Base-by-base conservation (phyloP, 768 basidiomycete genomes). In the Gloeostereum incarnatum region DNA sequence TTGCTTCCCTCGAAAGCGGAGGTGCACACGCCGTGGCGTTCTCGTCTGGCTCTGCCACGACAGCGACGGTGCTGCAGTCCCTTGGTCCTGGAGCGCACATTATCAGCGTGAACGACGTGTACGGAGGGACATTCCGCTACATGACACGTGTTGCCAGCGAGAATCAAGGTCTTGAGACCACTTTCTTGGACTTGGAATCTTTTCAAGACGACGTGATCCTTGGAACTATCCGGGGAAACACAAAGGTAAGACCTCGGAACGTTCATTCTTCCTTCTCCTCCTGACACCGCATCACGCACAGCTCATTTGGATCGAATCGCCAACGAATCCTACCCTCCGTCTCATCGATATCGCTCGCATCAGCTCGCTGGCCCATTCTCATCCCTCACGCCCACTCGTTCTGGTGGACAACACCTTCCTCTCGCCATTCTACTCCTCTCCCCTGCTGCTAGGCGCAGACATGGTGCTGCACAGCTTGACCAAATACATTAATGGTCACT, bases 361-460 rank as follows among this genome's bases (percentile, higher is more conserved):
- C 46, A 69, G 76, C 18, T 53, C 68, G 8, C 61, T 94, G 35
- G 79, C 80, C 2, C 73, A 67, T 39, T 63, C 74, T 0, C 78
- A 83, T 36, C 71, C 76, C 0, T 68, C 75, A 0, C 54, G 60
- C 0, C 92, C 93, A 0, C 64, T 91, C 20, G 75, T 99, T 10
- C 73, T 93, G 33, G 84, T 97, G 31, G 93, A 97, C 67, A 91
- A 87, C 63, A 96, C 92, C 17, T 96, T 94, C 73, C 69, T 91
- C 27, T 93, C 90, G 0, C 89, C 94, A 0, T 97, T 79, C 64
- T 97, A 83, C 65, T 73, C 78, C 26, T 89, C 88, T 0, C 93
- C 93, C 0, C 77, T 97, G 23, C 71, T 83, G 40, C 80, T 75
- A 19, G 77, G 83, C 10, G 94, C 90, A 10, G 90, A 94, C 55